These are phyloP conservation scores for Lepidium africanum DNA, from an alignment of 345 rosid genomes.

Conservation along the genomic window DNA sequence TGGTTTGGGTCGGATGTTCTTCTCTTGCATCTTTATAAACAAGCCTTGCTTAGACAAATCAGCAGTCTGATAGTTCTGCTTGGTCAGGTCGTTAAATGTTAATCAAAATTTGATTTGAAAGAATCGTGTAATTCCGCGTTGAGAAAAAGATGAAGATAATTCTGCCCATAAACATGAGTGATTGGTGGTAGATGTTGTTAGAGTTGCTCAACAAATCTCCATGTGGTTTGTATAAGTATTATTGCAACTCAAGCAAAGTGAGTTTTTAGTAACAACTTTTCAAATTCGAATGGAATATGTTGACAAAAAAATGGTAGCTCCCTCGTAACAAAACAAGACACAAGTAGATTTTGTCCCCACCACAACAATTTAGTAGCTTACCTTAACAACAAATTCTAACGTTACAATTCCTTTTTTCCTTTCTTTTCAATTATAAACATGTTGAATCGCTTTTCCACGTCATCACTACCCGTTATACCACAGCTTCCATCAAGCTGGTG, in stretches of 20 bases:
- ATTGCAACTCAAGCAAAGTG: constrained; percentile 7
- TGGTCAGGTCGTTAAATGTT: too few relatives aligned
- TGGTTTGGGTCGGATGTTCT: background rate
- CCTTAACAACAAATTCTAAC: constrained; percentile 9
- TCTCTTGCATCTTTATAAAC: background rate
- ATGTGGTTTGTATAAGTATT: background rate
- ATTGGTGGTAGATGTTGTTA: background rate
- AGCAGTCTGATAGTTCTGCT: too few relatives aligned
- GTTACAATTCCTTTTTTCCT: constrained; percentile 4
- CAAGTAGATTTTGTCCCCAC: constrained; percentile 14
- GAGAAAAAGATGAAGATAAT: too few relatives aligned
- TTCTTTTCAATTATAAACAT: background rate
- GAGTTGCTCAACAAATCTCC: background rate
- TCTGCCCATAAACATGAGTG: too few relatives aligned
- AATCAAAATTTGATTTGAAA: too few relatives aligned
- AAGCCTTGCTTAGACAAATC: background rate
- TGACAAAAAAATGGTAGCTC: constrained; percentile 9
- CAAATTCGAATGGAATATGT: constrained; percentile 6
- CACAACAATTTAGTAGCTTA: constrained; percentile 15
- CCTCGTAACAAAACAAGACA: constrained; percentile 2
- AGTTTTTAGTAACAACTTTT: background rate
- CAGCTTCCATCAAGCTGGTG: background rate
- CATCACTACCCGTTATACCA: constrained; percentile 13
- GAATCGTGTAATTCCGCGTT: too few relatives aligned
- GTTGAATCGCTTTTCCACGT: constrained; percentile 13